phyloP scores from a whole-genome alignment of 257 asterid genomes.

The Agastache rugosa region DNA sequence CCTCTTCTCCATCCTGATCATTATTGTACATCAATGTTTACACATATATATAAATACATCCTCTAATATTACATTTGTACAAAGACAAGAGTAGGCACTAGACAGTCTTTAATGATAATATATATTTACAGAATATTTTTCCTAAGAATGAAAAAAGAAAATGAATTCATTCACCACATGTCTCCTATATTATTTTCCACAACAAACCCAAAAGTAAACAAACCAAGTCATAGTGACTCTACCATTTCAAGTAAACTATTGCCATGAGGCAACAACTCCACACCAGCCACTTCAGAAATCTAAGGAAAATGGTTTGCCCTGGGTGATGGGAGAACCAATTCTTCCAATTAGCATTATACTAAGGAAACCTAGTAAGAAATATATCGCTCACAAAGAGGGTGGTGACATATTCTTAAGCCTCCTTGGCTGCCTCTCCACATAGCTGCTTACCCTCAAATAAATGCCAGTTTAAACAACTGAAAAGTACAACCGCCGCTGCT shows the following conservation, averaged over 20 bases:
- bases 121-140: background rate
- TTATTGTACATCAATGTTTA: background rate
- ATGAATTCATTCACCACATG: background rate
- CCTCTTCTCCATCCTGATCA: background rate
- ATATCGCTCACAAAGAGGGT: background rate
- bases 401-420: background rate
- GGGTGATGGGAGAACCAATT: background rate
- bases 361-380: background rate
- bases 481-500: slow-evolving; percentile 1
- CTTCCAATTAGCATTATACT: slow-evolving; percentile 1
- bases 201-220: background rate
- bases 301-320: slow-evolving; percentile 4
- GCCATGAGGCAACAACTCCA: background rate
- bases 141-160: background rate
- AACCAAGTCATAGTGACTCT: slow-evolving; percentile 6
- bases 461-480: slow-evolving; percentile 4
- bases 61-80: background rate
- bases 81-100: background rate
- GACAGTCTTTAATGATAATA: background rate
- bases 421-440: background rate
- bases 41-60: background rate
- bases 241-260: slow-evolving; percentile 14
- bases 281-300: slow-evolving; percentile 18
- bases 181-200: background rate
- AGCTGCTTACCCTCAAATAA: background rate